Evolutionary conservation across 2,329 filamentous ascomycete genomes (phyloP).

Genomic region (Allantophomopsis cytisporea): DNA sequence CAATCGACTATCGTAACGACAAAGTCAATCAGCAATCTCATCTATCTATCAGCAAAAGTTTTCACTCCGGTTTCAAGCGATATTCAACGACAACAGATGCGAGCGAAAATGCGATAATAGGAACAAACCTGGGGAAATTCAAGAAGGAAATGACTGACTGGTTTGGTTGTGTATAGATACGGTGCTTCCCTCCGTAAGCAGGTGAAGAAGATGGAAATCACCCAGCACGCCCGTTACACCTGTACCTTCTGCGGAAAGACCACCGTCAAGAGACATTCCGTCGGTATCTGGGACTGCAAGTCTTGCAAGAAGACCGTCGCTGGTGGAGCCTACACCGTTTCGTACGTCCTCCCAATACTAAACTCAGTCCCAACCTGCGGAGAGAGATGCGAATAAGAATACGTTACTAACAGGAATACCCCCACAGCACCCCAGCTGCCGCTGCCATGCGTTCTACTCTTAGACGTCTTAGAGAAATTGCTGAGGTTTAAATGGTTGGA

Average conservation of each 20-base stretch:
- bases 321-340: constrained; percentile 87
- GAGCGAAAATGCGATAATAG: no score
- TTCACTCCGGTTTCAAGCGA: constrained; percentile 6
- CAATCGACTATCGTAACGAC: no score
- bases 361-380: no score
- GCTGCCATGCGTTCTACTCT: constrained; percentile 93
- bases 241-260: constrained; percentile 99
- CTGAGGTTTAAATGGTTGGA: constrained; percentile 61
- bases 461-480: constrained; percentile 93
- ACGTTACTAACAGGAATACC: constrained; percentile 1
- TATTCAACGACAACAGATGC: constrained; percentile 3
- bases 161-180: constrained; percentile 44
- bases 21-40: no score
- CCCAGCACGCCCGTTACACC: constrained; percentile 92
- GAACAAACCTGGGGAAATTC: no score
- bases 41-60: no score
- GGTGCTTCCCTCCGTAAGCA: constrained; percentile 99
- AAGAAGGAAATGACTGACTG: no score
- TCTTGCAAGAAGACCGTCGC: constrained; percentile 89
- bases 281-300: constrained; percentile 96
- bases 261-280: constrained; percentile 78
- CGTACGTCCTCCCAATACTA: constrained; percentile 53
- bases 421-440: constrained; percentile 69
- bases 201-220: constrained; percentile 99
- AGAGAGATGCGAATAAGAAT: no score